Conservation (phyloP, 208 protist species). For the Crithidia bombi region DNA sequence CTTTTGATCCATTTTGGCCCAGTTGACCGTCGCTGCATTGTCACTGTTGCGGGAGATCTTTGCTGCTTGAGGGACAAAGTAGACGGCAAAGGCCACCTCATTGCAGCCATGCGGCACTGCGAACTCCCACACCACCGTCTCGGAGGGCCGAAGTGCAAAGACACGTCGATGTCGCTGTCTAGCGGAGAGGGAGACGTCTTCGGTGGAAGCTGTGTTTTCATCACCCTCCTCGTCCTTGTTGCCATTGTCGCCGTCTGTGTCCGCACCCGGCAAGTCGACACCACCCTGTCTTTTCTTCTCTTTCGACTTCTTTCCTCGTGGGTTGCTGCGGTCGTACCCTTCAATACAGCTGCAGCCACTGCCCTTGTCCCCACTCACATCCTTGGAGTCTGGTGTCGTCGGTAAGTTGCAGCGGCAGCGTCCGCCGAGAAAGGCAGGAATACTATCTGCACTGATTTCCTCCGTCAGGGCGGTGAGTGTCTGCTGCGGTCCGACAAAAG, state of each 20-base stretch:
- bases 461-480: conserved; percentile 29
- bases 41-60: no score
- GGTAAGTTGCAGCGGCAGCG: conserved; percentile 45
- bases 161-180: conserved; percentile 27
- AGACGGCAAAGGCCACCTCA: conserved; percentile 38
- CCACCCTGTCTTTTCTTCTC: not conserved
- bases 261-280: no score
- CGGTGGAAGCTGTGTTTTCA: conserved; percentile 27
- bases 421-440: conserved; percentile 52
- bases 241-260: not conserved
- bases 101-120: conserved; percentile 22
- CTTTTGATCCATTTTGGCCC: not conserved
- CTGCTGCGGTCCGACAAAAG: conserved; percentile 36
- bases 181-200: conserved; percentile 20
- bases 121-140: conserved; percentile 73
- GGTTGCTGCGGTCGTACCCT: conserved; percentile 21
- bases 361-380: not conserved
- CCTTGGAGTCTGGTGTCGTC: no score
- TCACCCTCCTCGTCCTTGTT: conserved; percentile 18
- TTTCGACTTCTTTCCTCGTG: conserved; percentile 6
- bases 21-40: not conserved
- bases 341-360: conserved; percentile 8
- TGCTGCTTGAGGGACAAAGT: conserved; percentile 39
- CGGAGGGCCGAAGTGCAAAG: conserved; percentile 27
- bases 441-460: conserved; percentile 43